Base-by-base conservation (phyloP, 768 basidiomycete species). In the Rhizopogon salebrosus region DNA sequence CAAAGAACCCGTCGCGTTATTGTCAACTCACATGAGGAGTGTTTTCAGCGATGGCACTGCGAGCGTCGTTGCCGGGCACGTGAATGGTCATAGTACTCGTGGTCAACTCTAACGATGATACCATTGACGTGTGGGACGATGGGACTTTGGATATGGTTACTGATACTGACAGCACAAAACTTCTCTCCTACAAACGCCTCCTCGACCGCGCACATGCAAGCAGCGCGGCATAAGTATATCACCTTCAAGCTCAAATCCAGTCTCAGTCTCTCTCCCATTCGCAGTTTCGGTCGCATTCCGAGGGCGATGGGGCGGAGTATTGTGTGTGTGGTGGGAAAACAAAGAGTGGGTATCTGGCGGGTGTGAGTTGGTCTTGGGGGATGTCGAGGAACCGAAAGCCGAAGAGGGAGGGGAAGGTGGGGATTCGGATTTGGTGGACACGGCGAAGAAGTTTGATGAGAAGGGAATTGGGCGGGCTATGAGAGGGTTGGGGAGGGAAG, bases 121-220 rank as follows among this genome's bases (percentile, higher is more conserved):
- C 53, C 26, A 54, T 63, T 57, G 64, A 65, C 27, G 62, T 69
- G 20, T 59, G 63, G 56, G 82, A 68, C 6, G 77, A 82, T 24
- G 80, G 82, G 34, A 82, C 79, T 18, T 69, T 88, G 56, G 89
- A 90, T 60, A 82, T 90, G 80, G 64, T 86, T 46, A 91, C 85
- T 22, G 66, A 75, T 34, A 61, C 68, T 11, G 86, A 86, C 53
- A 67, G 70, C 29, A 64, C 65, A 36, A 88, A 87, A 60, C 77
- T 91, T 11, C 76, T 82, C 14, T 81, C 84, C 53, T 87, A 89
- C 69, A 92, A 86, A 62, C 80, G 90, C 1, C 75, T 93, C 1
- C 77, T 93, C 10, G 90, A 93, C 58, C 85, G 85, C 37, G 79
- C 89, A 0, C 92, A 93, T 59, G 82, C 85, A 2, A 82, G 84